Evolutionary conservation across 2,329 filamentous ascomycete species (phyloP), one percentile per base, ranked within the genome.

Genomic region (Periconia macrospinosa): DNA sequence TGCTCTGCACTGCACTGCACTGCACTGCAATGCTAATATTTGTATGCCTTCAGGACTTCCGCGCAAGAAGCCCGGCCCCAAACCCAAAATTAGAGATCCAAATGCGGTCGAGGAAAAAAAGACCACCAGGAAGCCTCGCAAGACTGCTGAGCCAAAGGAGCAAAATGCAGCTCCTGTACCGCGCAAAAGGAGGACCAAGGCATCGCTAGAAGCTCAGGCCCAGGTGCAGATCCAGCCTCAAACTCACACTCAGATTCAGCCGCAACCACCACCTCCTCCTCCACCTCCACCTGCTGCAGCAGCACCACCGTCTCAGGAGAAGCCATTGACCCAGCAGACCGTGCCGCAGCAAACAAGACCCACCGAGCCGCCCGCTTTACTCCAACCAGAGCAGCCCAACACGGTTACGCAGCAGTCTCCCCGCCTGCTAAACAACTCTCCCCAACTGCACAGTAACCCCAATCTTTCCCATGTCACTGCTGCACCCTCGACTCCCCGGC

Each of bases 101-200:
- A 70, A 50, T 66, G 67, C 50, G 57, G 73, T 71, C 41, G 75
- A 77, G 58, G 78, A 76, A 48, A 77, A 77, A 56, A 17, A 23
- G 20, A 42, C 41, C 41, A 67, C 74, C 3, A 75, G 75, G 59
- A 79, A 78, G 61, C 65, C 76, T 37, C 72, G 79, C 53, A 80
- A 78, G 62, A 69, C 76, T 17, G 67, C 70, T 27, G 75, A 76
- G 51, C 72, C 76, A 46, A 65, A 88, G 81, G 66, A 83, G 76
- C 55, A 80, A 75, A 69, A 62, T 66, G 65, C 68, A 35, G 67
- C 72, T 37, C 70, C 74, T 30, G 65, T 70, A 44, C 71, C 79
- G 54, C 81, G 83, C 61, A 85, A 79, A 73, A 77, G 78, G 62
- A 70, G 77, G 66, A 73, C 71, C 43, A 72, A 73, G 59, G 75